Evolutionary conservation across 768 basidiomycete species (phyloP).

Genomic region (Suillus subaureus): DNA sequence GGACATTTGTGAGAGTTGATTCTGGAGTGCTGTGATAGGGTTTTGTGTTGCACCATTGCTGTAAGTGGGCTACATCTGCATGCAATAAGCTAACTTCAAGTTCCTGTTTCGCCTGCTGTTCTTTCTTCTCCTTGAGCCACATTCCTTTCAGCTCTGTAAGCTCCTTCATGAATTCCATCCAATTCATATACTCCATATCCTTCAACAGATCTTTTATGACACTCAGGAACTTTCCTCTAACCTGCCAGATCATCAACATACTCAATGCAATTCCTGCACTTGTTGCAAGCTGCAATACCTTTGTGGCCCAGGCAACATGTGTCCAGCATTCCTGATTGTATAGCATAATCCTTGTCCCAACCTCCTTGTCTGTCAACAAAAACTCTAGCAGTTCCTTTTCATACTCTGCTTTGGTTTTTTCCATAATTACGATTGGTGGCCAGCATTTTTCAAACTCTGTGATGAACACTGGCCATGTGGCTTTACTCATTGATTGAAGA

Average conservation of each 20-base stretch:
- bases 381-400: background rate
- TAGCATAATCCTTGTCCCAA: background rate
- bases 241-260: background rate
- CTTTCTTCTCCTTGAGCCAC: too few relatives aligned
- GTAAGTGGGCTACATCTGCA: too few relatives aligned
- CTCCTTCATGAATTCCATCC: background rate
- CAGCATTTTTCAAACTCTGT: background rate
- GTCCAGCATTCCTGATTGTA: background rate
- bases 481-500: too few relatives aligned
- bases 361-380: too few relatives aligned
- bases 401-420: background rate
- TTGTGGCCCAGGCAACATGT: background rate
- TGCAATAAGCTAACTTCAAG: too few relatives aligned
- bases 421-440: background rate
- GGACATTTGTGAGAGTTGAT: too few relatives aligned
- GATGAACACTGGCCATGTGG: background rate
- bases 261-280: constrained; percentile 15
- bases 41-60: too few relatives aligned
- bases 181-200: rapidly evolving
- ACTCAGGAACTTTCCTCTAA: background rate
- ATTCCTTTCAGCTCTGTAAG: background rate
- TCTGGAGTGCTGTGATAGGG: too few relatives aligned
- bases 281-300: constrained; percentile 16
- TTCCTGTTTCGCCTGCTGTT: too few relatives aligned
- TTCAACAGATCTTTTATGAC: background rate